Percentiles rank a stretch among this genome's conserved stretches.
phyloP scores from a whole-genome alignment of 2,329 filamentous ascomycete genomes.

The Colletotrichum neosansevieriae region DNA sequence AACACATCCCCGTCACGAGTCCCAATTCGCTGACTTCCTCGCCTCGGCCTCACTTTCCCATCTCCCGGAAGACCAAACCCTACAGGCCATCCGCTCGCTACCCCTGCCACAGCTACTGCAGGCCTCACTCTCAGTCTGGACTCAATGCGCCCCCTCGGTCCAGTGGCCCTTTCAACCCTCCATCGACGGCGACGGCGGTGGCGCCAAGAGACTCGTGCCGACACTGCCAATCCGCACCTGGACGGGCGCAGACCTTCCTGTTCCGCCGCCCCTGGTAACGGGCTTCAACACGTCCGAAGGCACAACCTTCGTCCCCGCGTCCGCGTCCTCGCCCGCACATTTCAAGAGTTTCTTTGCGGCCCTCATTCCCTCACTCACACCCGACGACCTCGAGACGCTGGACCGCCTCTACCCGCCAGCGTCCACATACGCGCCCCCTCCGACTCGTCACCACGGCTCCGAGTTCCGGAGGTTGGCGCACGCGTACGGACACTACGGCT shows the following conservation, averaged over 20 bases:
- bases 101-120: slow-evolving; percentile 52
- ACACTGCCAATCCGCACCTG: slow-evolving; percentile 71
- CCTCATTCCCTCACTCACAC: slow-evolving; percentile 69
- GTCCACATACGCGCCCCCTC: slow-evolving; percentile 41
- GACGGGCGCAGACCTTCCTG: slow-evolving; percentile 63
- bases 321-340: slow-evolving; percentile 54
- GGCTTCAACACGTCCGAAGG: slow-evolving; percentile 81
- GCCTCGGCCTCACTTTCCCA: slow-evolving; percentile 61
- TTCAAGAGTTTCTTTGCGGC: slow-evolving; percentile 67
- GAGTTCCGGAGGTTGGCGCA: slow-evolving; percentile 71
- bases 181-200: slow-evolving; percentile 64
- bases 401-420: slow-evolving; percentile 69
- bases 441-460: slow-evolving; percentile 53
- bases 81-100: slow-evolving; percentile 61
- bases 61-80: slow-evolving; percentile 61
- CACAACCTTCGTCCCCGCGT: slow-evolving; percentile 69
- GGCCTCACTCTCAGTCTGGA: slow-evolving; percentile 60
- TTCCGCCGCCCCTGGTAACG: slow-evolving; percentile 70
- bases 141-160: slow-evolving; percentile 56
- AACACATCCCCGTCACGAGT: slow-evolving; percentile 67
- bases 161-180: slow-evolving; percentile 78
- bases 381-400: slow-evolving; percentile 65
- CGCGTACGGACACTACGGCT: slow-evolving; percentile 74
- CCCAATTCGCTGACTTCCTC: slow-evolving; percentile 68
- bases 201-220: slow-evolving; percentile 59